These are phyloP conservation scores for Cercospora brassicicola DNA, from an alignment of 2,329 filamentous ascomycete genomes.

Conservation along the genomic window DNA sequence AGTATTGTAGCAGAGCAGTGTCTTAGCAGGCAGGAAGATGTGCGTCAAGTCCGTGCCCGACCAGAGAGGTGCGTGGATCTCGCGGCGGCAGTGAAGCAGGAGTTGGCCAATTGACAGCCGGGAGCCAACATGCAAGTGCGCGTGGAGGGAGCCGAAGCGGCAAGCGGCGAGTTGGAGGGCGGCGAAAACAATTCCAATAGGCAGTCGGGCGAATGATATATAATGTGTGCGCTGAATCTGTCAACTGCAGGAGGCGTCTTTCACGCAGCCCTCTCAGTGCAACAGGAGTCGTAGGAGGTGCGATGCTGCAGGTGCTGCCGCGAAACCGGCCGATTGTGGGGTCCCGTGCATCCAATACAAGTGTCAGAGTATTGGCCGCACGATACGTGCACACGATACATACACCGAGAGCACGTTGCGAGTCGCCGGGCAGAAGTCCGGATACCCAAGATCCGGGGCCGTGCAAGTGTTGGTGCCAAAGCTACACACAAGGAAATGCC, in stretches of 20 bases:
- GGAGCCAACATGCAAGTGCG: slow-evolving; percentile 14
- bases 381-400: not conserved
- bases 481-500: not conserved
- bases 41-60: slow-evolving; percentile 13
- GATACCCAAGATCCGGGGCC: not conserved
- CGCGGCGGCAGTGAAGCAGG: slow-evolving; percentile 5
- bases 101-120: slow-evolving; percentile 13
- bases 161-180: slow-evolving; percentile 9
- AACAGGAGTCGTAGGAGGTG: not conserved
- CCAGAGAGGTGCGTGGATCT: slow-evolving; percentile 6
- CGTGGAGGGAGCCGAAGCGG: slow-evolving; percentile 13
- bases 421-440: not conserved
- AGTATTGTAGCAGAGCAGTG: not conserved
- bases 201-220: not conserved
- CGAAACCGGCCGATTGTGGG: not conserved
- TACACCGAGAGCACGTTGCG: not conserved
- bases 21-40: not conserved
- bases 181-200: slow-evolving; percentile 2
- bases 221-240: not conserved
- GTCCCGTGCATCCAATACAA: slow-evolving; percentile 1
- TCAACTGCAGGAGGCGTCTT: slow-evolving; percentile 1
- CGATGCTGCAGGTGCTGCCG: slow-evolving; percentile 1
- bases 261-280: not conserved
- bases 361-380: not conserved
- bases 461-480: not conserved